These are phyloP conservation scores for Dryas integrifolia DNA, from an alignment of 331 rosid species.

Conservation along the genomic window DNA sequence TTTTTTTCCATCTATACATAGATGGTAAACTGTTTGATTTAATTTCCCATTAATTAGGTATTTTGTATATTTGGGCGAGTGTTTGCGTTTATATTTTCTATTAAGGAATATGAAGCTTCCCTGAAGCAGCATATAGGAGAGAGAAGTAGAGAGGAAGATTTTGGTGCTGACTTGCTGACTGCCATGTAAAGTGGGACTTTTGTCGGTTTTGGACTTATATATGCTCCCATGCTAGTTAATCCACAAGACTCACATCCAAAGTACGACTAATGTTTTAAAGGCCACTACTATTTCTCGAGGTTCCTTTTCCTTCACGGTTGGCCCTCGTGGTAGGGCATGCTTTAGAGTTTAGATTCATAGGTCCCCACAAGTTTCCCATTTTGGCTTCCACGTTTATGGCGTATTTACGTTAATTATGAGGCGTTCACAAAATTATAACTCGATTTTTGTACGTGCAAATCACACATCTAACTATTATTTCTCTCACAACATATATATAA, in stretches of 20 bases:
- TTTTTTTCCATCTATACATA: too few species aligned
- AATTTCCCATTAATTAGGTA: too few species aligned
- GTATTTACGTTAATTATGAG: too few species aligned
- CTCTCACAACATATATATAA: too few species aligned
- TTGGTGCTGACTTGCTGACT: not conserved
- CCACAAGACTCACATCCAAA: not conserved
- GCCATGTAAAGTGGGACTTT: not conserved
- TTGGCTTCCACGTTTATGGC: constrained; percentile 10
- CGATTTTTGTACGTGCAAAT: too few species aligned
- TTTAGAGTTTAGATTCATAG: not conserved
- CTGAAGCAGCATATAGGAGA: not conserved
- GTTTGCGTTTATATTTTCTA: too few species aligned
- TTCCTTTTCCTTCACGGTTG: constrained; percentile 1
- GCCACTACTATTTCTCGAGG: not conserved
- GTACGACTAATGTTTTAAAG: not conserved
- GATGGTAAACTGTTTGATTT: too few species aligned
- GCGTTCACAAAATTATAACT: too few species aligned
- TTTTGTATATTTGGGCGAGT: too few species aligned
- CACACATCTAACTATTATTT: too few species aligned
- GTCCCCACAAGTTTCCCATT: not conserved
- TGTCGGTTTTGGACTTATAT: constrained; percentile 16
- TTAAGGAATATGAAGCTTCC: not conserved
- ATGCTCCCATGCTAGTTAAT: not conserved
- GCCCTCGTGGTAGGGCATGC: not conserved
- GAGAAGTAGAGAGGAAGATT: constrained; percentile 3